Evolutionary conservation across 2,329 filamentous ascomycete species (phyloP).

Genomic region (Aureobasidium pullulans): DNA sequence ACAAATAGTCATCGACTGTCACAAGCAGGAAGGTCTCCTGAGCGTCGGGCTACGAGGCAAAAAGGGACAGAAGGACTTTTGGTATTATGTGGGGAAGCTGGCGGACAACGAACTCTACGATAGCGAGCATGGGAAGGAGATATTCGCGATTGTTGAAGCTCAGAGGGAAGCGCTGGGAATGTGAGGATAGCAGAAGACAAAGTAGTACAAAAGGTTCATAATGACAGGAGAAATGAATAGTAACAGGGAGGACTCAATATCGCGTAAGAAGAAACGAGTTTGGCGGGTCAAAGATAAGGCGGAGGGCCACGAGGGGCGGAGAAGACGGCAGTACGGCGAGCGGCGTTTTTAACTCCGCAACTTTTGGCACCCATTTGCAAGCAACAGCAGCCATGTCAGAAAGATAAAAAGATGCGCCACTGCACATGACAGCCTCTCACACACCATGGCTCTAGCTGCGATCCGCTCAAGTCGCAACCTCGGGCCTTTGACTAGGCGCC

Average conservation of each 20-base stretch:
- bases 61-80: slow-evolving; percentile 24
- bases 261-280: not conserved
- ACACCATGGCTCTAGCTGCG: not conserved
- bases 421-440: not conserved
- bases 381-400: not conserved
- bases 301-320: not conserved
- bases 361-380: not conserved
- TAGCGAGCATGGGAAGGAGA: not conserved
- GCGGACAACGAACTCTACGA: slow-evolving; percentile 14
- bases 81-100: slow-evolving; percentile 20
- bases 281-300: not conserved
- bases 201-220: too few relatives aligned
- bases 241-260: not conserved
- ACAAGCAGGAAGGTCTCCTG: slow-evolving; percentile 24
- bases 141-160: slow-evolving; percentile 3
- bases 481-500: not conserved
- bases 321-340: not conserved
- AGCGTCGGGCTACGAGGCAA: slow-evolving; percentile 18
- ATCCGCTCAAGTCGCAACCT: slow-evolving; percentile 1
- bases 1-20: slow-evolving; percentile 32
- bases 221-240: too few relatives aligned
- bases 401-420: not conserved
- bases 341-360: not conserved
- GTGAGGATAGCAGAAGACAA: not conserved
- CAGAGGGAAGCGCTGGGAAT: not conserved